Evolutionary conservation across 192 early-diverging fungal species (phyloP).

Genomic region (Entomortierella beljakovae): DNA sequence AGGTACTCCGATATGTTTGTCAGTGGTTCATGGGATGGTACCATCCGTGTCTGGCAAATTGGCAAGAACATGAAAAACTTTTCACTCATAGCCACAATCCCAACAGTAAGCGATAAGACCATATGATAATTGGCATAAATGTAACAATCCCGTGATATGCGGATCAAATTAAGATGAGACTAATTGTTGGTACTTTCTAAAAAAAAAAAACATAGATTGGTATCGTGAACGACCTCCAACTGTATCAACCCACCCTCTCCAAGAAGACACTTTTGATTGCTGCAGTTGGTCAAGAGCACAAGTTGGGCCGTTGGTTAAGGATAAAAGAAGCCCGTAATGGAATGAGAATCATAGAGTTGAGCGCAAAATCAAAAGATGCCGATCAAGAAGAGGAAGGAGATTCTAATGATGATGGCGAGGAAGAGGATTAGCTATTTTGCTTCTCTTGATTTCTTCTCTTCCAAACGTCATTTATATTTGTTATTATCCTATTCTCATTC

Average conservation of each 20-base stretch:
- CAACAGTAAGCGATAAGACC: conserved; percentile 70
- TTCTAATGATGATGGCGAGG: conserved; percentile 10
- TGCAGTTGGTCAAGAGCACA: conserved; percentile 90
- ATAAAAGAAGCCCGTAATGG: conserved; percentile 82
- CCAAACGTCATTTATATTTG: not conserved
- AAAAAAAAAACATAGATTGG: conserved; percentile 14
- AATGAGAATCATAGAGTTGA: conserved; percentile 75
- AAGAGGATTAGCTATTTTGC: conserved; percentile 15
- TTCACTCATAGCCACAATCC: conserved; percentile 67
- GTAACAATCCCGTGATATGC: not conserved
- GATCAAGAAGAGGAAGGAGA: conserved; percentile 6
- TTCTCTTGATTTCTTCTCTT: not conserved
- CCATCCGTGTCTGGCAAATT: conserved; percentile 90
- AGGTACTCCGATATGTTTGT: conserved; percentile 92
- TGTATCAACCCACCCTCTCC: conserved; percentile 48
- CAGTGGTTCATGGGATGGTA: conserved; percentile 90
- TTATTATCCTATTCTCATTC: not conserved
- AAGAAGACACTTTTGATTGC: conserved; percentile 68
- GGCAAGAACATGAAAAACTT: conserved; percentile 74
- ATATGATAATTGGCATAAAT: not conserved
- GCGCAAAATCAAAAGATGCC: conserved; percentile 37
- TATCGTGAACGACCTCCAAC: conserved; percentile 45
- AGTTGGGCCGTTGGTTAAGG: conserved; percentile 90
- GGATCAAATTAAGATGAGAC: not conserved
- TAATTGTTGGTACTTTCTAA: not conserved